These are phyloP conservation scores for Mycena galericulata DNA, from an alignment of 768 basidiomycete genomes.

Conservation along the genomic window DNA sequence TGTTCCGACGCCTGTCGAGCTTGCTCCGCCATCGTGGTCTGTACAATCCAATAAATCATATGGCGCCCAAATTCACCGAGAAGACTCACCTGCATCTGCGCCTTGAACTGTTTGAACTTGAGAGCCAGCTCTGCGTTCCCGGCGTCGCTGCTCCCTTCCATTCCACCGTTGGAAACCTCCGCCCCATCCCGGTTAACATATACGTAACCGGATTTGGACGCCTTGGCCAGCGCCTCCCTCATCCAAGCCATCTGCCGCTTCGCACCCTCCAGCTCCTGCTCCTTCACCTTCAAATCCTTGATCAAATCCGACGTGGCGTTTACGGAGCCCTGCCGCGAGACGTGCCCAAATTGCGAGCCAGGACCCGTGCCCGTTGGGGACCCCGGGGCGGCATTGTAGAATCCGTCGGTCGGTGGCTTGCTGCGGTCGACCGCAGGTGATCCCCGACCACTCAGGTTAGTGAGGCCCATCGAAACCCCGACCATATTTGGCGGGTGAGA, in stretches of 20 bases:
- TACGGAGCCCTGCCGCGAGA: conserved; percentile 66
- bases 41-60: conserved; percentile 22
- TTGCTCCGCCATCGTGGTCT: conserved; percentile 83
- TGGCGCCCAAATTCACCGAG: conserved; percentile 15
- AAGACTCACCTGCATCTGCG: conserved; percentile 82
- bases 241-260: conserved; percentile 89
- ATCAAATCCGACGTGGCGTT: conserved; percentile 82
- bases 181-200: conserved; percentile 67
- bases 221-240: conserved; percentile 81
- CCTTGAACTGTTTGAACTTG: conserved; percentile 89
- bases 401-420: conserved; percentile 71
- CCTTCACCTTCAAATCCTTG: conserved; percentile 84
- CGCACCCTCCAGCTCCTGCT: conserved; percentile 80
- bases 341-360: conserved; percentile 54
- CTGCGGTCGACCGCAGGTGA: conserved; percentile 62
- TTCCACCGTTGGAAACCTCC: conserved; percentile 46
- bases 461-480: conserved; percentile 64
- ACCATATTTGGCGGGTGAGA: conserved; percentile 65
- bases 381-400: conserved; percentile 57
- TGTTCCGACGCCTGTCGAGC: conserved; percentile 82
- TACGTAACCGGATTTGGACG: conserved; percentile 83
- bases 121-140: conserved; percentile 78
- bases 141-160: conserved; percentile 58
- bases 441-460: conserved; percentile 54
- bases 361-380: conserved; percentile 64